Percentiles rank a stretch among this genome's conserved stretches.
Conservation (phyloP, 2,329 filamentous ascomycete species). For the Zymoseptoria tritici region DNA sequence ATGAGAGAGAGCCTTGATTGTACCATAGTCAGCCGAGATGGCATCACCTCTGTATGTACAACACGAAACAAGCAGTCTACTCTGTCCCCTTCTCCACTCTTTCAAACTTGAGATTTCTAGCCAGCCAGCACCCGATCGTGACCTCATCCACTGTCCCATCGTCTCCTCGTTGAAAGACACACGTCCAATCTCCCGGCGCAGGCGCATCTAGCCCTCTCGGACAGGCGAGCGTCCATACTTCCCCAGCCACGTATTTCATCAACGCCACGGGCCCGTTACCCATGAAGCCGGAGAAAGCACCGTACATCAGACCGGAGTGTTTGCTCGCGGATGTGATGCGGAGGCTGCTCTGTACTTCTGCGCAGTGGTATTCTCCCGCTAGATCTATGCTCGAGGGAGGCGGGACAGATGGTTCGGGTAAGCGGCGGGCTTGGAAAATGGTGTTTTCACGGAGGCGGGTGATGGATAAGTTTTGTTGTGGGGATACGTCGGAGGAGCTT, state of each 20-base stretch:
- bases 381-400: slow-evolving; percentile 4
- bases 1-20: background rate
- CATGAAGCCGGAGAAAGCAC: slow-evolving; percentile 37
- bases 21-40: background rate
- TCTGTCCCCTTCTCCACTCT: slow-evolving; percentile 1
- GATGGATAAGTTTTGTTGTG: slow-evolving; percentile 7
- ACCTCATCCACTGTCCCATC: slow-evolving; percentile 18
- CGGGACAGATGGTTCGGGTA: background rate
- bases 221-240: slow-evolving; percentile 35
- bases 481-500: background rate
- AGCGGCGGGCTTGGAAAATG: slow-evolving; percentile 5
- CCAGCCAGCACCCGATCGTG: slow-evolving; percentile 38
- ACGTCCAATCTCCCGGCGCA: slow-evolving; percentile 39
- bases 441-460: slow-evolving; percentile 18
- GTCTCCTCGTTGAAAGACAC: slow-evolving; percentile 28
- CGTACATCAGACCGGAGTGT: slow-evolving; percentile 32
- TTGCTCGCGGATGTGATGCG: slow-evolving; percentile 27
- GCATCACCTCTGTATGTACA: background rate
- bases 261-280: slow-evolving; percentile 33
- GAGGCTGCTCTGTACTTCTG: slow-evolving; percentile 34
- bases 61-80: background rate
- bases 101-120: slow-evolving; percentile 24
- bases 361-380: slow-evolving; percentile 31
- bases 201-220: slow-evolving; percentile 37
- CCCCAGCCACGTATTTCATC: slow-evolving; percentile 34